Evolutionary conservation across 805 yeast species (phyloP).

Genomic region (Wickerhamomyces hampshirensis): DNA sequence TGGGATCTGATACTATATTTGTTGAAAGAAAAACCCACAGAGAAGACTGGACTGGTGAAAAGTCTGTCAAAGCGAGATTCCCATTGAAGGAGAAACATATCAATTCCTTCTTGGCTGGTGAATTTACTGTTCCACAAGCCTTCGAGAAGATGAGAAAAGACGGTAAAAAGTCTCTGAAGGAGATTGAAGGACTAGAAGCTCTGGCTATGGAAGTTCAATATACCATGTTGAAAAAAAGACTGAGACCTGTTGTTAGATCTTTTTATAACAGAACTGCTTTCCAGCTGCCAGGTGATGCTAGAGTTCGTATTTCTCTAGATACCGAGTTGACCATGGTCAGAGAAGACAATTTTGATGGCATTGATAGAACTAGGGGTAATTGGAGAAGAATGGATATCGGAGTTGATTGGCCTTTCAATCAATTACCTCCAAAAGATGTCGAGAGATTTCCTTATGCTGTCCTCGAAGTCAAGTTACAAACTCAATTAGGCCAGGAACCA

Average conservation of each 20-base stretch:
- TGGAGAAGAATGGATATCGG: slow-evolving; percentile 99
- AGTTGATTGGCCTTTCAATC: slow-evolving; percentile 90
- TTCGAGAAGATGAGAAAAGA: slow-evolving; percentile 91
- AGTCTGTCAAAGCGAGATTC: slow-evolving; percentile 97
- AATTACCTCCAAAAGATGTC: slow-evolving; percentile 77
- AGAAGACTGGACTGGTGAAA: slow-evolving; percentile 99
- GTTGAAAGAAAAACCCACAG: slow-evolving; percentile 98
- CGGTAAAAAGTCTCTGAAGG: slow-evolving; percentile 81
- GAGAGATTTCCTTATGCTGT: slow-evolving; percentile 98
- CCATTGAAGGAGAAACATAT: slow-evolving; percentile 87
- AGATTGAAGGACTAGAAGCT: slow-evolving; percentile 87
- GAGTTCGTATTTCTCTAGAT: slow-evolving; percentile 96
- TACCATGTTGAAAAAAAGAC: slow-evolving; percentile 72
- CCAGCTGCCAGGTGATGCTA: slow-evolving; percentile 98
- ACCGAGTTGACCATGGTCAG: slow-evolving; percentile 97
- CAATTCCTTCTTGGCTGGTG: slow-evolving; percentile 78
- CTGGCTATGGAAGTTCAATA: slow-evolving; percentile 93
- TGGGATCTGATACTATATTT: slow-evolving; percentile 86
- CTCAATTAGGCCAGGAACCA: slow-evolving; percentile 98
- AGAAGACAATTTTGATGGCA: slow-evolving; percentile 94
- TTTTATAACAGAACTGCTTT: slow-evolving; percentile 98
- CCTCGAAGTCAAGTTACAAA: slow-evolving; percentile 92
- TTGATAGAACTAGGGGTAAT: slow-evolving; percentile 82
- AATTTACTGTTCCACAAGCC: slow-evolving; percentile 80
- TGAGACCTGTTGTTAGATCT: slow-evolving; percentile 93